A percentile compares a stretch with the other conserved stretches of the same genome.
phyloP scores from a whole-genome alignment of 805 yeast species.

The Kazachstania viticola region DNA sequence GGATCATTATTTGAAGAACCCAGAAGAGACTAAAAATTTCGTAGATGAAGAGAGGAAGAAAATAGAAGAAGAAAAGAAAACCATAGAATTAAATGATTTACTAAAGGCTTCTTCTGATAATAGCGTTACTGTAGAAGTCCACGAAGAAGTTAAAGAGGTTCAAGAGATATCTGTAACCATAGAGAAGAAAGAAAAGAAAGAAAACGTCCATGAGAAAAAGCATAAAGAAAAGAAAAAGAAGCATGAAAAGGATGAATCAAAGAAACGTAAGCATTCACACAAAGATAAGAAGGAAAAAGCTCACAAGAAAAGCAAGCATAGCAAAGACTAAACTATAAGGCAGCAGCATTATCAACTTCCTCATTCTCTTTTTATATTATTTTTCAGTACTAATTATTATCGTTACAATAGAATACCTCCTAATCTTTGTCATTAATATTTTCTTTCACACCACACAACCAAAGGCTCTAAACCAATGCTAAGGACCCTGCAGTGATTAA shows the following conservation, averaged over 20 bases:
- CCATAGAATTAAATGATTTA: too few species aligned
- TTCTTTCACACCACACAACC: too few species aligned
- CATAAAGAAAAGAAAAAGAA: neutral
- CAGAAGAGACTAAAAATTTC: constrained; percentile 7
- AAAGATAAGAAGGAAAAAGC: too few species aligned
- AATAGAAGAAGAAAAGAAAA: neutral
- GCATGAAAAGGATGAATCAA: neutral
- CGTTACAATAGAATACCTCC: too few species aligned
- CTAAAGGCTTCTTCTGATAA: neutral
- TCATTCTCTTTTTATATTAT: too few species aligned
- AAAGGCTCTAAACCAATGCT: too few species aligned
- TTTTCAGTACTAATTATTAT: too few species aligned
- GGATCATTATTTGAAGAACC: constrained; percentile 43
- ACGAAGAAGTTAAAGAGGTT: neutral
- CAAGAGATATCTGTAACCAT: neutral
- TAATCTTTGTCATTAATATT: too few species aligned
- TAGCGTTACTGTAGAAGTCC: neutral
- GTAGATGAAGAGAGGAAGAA: constrained; percentile 3
- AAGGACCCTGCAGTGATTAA: too few species aligned
- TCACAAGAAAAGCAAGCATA: too few species aligned
- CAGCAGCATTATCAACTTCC: too few species aligned
- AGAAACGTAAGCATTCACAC: neutral
- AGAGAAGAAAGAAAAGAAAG: neutral
- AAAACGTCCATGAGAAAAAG: neutral
- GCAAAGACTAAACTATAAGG: too few species aligned